Conservation (phyloP, 2,329 filamentous ascomycete species). For the Cercospora sp. region DNA sequence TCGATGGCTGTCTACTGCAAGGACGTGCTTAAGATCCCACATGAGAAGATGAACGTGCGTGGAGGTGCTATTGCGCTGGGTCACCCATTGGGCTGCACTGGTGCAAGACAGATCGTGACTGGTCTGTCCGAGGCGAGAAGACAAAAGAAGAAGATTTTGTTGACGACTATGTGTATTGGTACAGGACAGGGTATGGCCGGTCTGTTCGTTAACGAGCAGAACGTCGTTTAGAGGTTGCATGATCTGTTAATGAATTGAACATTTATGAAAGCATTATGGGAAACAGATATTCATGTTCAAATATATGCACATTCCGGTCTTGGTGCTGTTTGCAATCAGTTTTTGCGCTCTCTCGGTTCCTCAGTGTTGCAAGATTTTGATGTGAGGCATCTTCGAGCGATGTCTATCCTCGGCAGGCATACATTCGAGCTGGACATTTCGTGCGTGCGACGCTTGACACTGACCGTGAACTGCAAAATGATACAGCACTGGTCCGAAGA, state of each 20-base stretch:
- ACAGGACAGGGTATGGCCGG: constrained; percentile 68
- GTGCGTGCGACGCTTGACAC: too few relatives aligned
- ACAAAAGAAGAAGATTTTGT: constrained; percentile 49
- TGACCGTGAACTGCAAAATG: too few relatives aligned
- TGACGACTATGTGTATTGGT: constrained; percentile 87
- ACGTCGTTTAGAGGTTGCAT: constrained; percentile 1
- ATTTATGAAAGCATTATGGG: not conserved
- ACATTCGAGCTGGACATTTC: too few relatives aligned
- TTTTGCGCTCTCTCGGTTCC: too few relatives aligned
- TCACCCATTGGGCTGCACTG: constrained; percentile 78
- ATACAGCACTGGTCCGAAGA: too few relatives aligned
- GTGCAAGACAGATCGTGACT: constrained; percentile 80
- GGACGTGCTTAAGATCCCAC: constrained; percentile 64
- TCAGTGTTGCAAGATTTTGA: too few relatives aligned
- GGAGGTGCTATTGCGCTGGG: constrained; percentile 82
- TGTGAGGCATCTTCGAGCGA: too few relatives aligned
- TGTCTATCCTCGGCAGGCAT: too few relatives aligned
- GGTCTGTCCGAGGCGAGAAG: constrained; percentile 50
- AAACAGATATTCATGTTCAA: not conserved
- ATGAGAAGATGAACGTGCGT: constrained; percentile 75
- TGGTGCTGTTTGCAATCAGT: not conserved
- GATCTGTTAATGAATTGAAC: not conserved
- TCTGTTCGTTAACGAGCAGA: constrained; percentile 64
- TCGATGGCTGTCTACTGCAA: constrained; percentile 94
- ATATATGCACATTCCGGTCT: not conserved